These are phyloP conservation scores for Plasmodium chabaudi DNA, from an alignment of 169 alveolate genomes.

Conservation along the genomic window DNA sequence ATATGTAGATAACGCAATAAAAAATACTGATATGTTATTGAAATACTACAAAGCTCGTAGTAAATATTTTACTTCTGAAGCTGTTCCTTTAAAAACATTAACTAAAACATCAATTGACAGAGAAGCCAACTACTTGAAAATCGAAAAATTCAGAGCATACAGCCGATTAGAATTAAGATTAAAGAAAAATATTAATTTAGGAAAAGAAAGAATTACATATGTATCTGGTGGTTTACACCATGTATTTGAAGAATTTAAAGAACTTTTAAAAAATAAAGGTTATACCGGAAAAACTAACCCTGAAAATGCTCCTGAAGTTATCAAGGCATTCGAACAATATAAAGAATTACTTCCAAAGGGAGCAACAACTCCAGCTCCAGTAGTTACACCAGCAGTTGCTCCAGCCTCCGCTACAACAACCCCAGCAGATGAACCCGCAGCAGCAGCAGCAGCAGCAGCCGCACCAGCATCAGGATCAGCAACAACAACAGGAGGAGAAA, in stretches of 20 bases:
- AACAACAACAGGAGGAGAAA: neutral
- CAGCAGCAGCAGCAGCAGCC: slow-evolving; percentile 1
- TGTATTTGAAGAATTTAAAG: slow-evolving; percentile 39
- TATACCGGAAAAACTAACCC: slow-evolving; percentile 11
- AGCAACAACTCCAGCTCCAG: neutral
- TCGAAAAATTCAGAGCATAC: slow-evolving; percentile 37
- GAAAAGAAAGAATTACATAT: slow-evolving; percentile 18
- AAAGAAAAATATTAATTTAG: slow-evolving; percentile 31
- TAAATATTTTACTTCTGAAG: slow-evolving; percentile 44
- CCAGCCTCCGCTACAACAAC: neutral
- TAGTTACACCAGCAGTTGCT: neutral
- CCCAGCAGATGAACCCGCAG: neutral
- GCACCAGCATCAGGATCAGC: neutral
- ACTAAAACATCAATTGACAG: slow-evolving; percentile 21
- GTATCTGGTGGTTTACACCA: slow-evolving; percentile 48
- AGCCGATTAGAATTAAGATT: slow-evolving; percentile 31
- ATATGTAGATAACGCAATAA: slow-evolving; percentile 17
- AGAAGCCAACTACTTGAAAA: slow-evolving; percentile 24
- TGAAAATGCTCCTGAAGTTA: slow-evolving; percentile 1
- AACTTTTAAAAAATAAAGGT: slow-evolving; percentile 12
- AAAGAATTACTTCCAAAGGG: slow-evolving; percentile 33
- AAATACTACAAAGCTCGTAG: slow-evolving; percentile 38
- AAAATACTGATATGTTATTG: slow-evolving; percentile 30
- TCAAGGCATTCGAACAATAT: slow-evolving; percentile 6
- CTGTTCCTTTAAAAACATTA: slow-evolving; percentile 43